Percentiles rank a stretch among this genome's conserved stretches.
Conservation (phyloP, 2,329 filamentous ascomycete genomes). For the Calonectria leucothoes region DNA sequence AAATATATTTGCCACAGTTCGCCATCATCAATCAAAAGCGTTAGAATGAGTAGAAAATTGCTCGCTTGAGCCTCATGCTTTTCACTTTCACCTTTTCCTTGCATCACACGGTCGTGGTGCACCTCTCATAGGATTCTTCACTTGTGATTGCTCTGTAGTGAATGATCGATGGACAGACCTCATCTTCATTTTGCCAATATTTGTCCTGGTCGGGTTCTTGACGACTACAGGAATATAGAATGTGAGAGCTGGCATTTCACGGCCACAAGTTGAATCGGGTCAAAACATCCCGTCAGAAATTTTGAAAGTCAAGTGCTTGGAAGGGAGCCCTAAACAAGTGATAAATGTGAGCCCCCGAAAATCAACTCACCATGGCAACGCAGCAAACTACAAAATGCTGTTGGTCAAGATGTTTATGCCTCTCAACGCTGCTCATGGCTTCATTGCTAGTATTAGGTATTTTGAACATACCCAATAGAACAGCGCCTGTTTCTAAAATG, state of each 20-base stretch:
- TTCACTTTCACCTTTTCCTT: conserved; percentile 72
- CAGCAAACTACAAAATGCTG: no score
- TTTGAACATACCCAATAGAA: no score
- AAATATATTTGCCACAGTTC: conserved; percentile 49
- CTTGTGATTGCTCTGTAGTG: conserved; percentile 31
- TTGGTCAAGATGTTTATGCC: no score
- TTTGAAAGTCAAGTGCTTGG: not conserved
- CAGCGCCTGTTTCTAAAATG: no score
- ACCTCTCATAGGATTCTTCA: conserved; percentile 32
- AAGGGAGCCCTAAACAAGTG: not conserved
- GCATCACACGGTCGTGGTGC: conserved; percentile 67
- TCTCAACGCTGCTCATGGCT: no score
- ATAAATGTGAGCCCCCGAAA: no score
- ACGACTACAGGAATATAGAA: not conserved
- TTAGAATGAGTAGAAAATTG: conserved; percentile 64
- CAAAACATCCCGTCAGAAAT: not conserved
- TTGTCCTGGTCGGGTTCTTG: conserved; percentile 24
- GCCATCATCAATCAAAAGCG: conserved; percentile 49
- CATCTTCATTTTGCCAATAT: conserved; percentile 34
- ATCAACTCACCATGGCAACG: not conserved
- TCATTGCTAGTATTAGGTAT: no score
- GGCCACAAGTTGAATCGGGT: not conserved
- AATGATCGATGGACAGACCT: conserved; percentile 38
- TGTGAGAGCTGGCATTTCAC: not conserved
- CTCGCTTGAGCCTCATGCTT: conserved; percentile 68